Conservation (phyloP, 169 alveolate genomes). For the Plasmodium adleri region DNA sequence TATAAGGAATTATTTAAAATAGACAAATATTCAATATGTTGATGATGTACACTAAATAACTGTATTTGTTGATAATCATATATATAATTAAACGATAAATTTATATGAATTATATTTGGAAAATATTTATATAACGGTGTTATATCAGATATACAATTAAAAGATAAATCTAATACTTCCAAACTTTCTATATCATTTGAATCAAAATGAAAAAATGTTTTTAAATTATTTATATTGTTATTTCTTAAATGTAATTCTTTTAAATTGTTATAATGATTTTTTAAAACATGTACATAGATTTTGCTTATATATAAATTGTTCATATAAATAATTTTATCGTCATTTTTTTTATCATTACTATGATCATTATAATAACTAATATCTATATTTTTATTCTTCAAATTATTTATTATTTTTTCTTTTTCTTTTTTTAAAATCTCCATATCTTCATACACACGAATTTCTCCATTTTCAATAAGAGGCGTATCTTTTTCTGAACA, state of each 20-base stretch:
- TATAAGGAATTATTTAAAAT: constrained; percentile 36
- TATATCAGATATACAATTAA: constrained; percentile 32
- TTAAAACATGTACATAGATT: not conserved
- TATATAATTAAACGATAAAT: constrained; percentile 47
- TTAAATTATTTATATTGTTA: constrained; percentile 52
- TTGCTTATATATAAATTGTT: constrained; percentile 24
- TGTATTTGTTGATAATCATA: constrained; percentile 45
- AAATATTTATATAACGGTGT: constrained; percentile 46
- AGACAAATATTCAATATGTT: constrained; percentile 28
- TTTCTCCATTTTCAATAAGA: constrained; percentile 5
- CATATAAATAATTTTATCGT: not conserved
- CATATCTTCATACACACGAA: constrained; percentile 10
- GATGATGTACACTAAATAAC: constrained; percentile 31
- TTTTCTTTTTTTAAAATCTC: constrained; percentile 14
- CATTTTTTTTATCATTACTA: not conserved
- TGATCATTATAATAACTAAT: not conserved
- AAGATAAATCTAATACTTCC: constrained; percentile 43
- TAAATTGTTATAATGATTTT: constrained; percentile 2
- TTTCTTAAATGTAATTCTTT: constrained; percentile 49
- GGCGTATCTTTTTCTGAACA: not conserved
- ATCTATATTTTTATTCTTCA: constrained; percentile 3
- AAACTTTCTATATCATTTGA: constrained; percentile 31
- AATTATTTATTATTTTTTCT: not conserved
- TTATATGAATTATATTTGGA: constrained; percentile 18
- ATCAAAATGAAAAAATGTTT: constrained; percentile 23